Base-by-base conservation (phyloP, 2,329 filamentous ascomycete species). In the Trichoderma sp. region DNA sequence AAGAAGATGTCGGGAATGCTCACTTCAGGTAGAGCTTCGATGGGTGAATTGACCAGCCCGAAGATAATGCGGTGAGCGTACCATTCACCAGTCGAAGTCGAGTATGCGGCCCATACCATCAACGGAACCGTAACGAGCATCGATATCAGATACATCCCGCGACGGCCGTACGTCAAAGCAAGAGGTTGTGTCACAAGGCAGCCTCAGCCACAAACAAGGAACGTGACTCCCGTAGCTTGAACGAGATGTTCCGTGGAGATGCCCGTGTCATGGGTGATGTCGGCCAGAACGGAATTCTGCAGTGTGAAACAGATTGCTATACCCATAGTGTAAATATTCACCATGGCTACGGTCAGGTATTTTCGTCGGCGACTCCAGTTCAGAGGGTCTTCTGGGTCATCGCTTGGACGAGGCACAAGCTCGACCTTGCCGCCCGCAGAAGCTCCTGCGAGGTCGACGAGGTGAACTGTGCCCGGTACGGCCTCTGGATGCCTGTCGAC, bases 1-100 rank as follows among this genome's bases (percentile, higher is more conserved):
- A 85, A 86, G 72, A 80, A 84, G 12, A 83, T 74, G 70, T 81
- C 80, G 7, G 76, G 73, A 11, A 81, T 75, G 7, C 74, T 76
- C n/a, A 80, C 73, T 72, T 81, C 79, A 8, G 75, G 76, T 1
- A 76, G 2, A 20, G 78, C 77, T 67, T 80, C 79, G 9, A 80
- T 74, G 0, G 79, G 78, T 0, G 77, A 71, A 4, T 74, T 76
- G 28, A 79, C 73, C 15, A 80, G 15, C 15, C 39, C 39, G 17
- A 43, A 43, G 39, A 43, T 15, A n/a, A 43, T 43, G 7, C 39
- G 39, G 39, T 43, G 39, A 7, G 39, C 39, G 39, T 43, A 43
- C 39, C 39, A 43, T 43, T 43, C 39, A 4, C 39, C 39, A 2
- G 39, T 43, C n/a, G 39, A 43, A n/a, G 39, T 43, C 17, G 39